These are phyloP conservation scores for Oryza rufipogon DNA, from an alignment of 176 grass and related monocot species.

Conservation along the genomic window DNA sequence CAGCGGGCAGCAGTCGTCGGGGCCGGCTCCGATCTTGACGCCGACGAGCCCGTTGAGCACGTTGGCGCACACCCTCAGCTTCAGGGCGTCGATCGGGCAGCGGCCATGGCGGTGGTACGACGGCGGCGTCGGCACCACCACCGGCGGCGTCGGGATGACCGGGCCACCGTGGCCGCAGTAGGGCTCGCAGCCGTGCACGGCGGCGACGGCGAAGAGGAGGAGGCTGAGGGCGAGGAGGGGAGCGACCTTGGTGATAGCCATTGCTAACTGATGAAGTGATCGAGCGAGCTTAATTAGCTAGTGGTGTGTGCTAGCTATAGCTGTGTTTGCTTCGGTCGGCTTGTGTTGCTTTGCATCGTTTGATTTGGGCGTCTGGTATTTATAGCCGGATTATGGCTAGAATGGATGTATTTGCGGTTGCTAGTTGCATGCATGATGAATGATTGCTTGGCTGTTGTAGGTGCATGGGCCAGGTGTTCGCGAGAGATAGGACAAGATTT, in stretches of 20 bases:
- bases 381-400: too few relatives aligned
- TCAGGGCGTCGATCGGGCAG: constrained; percentile 33
- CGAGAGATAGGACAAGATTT: too few relatives aligned
- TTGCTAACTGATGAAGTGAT: not conserved
- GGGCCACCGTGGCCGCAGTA: not conserved
- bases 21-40: constrained; percentile 8
- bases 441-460: too few relatives aligned
- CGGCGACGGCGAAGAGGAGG: constrained; percentile 28
- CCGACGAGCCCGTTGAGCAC: not conserved
- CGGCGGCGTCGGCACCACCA: not conserved
- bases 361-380: not conserved
- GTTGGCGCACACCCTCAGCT: constrained; percentile 40
- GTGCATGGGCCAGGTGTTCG: too few relatives aligned
- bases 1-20: constrained; percentile 43
- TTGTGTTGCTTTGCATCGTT: not conserved
- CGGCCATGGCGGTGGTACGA: not conserved
- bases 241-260: not conserved
- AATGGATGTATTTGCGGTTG: too few relatives aligned
- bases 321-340: not conserved
- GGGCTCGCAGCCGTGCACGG: not conserved
- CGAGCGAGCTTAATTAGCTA: not conserved
- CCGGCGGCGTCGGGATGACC: too few relatives aligned
- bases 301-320: not conserved
- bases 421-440: too few relatives aligned
- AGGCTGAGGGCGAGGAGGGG: constrained; percentile 14